A percentile compares a stretch with the other conserved stretches of the same genome.
Evolutionary conservation across 495 filamentous ascomycete genomes (phyloP).

Genomic region (Trypethelium eluteriae): DNA sequence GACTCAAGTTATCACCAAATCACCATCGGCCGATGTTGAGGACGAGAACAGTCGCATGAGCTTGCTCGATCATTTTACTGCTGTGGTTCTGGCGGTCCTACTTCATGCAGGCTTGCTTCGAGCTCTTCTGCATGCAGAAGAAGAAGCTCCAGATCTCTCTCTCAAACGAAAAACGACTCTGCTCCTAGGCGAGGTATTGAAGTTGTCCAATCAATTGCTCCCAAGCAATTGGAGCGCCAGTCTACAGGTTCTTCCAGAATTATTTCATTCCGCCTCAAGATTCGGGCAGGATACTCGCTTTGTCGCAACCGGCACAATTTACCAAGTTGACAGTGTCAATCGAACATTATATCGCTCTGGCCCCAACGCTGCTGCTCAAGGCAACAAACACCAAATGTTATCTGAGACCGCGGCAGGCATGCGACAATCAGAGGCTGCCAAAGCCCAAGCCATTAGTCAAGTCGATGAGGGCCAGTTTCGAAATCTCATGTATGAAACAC

Average conservation of each 20-base stretch:
- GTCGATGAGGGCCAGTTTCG: slow-evolving; percentile 88
- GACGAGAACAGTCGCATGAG: slow-evolving; percentile 65
- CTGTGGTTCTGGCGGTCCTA: slow-evolving; percentile 77
- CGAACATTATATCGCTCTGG: slow-evolving; percentile 79
- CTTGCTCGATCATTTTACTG: slow-evolving; percentile 86
- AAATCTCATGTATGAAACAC: slow-evolving; percentile 74
- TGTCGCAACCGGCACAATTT: slow-evolving; percentile 75
- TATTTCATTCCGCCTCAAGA: slow-evolving; percentile 66
- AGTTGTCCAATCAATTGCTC: slow-evolving; percentile 75
- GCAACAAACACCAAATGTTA: neutral
- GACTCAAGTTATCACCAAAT: slow-evolving; percentile 47
- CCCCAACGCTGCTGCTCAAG: slow-evolving; percentile 32
- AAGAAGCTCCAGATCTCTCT: slow-evolving; percentile 64
- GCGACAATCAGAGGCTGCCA: slow-evolving; percentile 14
- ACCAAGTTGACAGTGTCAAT: slow-evolving; percentile 96
- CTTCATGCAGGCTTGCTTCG: slow-evolving; percentile 72
- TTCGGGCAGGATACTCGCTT: slow-evolving; percentile 66
- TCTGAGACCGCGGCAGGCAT: slow-evolving; percentile 42
- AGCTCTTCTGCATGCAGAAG: slow-evolving; percentile 55
- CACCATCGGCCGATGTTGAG: slow-evolving; percentile 42
- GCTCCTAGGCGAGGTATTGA: slow-evolving; percentile 81
- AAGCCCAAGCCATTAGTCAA: slow-evolving; percentile 48
- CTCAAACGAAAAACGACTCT: slow-evolving; percentile 83
- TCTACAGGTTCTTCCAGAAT: slow-evolving; percentile 74
- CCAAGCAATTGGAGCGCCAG: slow-evolving; percentile 69